A percentile compares a stretch with the other conserved stretches of the same genome.
These are phyloP conservation scores for Erythrobasidium hasegawianum DNA, from an alignment of 1,284 basidiomycete species.

Conservation along the genomic window DNA sequence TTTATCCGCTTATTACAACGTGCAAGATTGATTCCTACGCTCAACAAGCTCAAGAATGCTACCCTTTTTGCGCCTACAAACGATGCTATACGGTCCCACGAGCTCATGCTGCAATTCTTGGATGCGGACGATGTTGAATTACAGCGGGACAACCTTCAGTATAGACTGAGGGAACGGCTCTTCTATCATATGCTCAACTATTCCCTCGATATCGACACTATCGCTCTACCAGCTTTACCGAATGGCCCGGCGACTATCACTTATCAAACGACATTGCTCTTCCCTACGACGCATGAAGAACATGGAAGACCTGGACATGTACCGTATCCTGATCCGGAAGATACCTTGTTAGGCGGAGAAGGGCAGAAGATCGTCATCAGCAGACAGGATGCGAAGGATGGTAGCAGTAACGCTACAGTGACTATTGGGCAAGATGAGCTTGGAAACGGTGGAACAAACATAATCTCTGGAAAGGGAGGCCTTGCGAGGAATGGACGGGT, in stretches of 20 bases:
- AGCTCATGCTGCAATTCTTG: too few relatives aligned
- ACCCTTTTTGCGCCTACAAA: constrained; percentile 96
- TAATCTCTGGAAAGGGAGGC: constrained; percentile 35
- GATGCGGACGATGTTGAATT: too few relatives aligned
- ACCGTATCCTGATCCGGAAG: constrained; percentile 44
- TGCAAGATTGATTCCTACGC: constrained; percentile 81
- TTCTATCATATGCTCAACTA: constrained; percentile 94
- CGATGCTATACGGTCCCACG: constrained; percentile 62
- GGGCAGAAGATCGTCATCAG: constrained; percentile 73
- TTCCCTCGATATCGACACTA: constrained; percentile 51
- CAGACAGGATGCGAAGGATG: constrained; percentile 47
- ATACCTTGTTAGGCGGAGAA: constrained; percentile 71
- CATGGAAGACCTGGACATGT: constrained; percentile 46
- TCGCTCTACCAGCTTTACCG: not conserved
- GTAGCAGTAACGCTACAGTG: constrained; percentile 23
- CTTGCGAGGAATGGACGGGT: constrained; percentile 71
- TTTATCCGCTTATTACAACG: constrained; percentile 77
- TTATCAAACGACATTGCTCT: constrained; percentile 63
- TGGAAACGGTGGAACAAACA: constrained; percentile 43
- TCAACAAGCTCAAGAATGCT: constrained; percentile 71
- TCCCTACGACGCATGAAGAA: constrained; percentile 54
- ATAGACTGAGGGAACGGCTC: constrained; percentile 78
- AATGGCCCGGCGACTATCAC: constrained; percentile 42
- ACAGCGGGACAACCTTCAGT: constrained; percentile 71
- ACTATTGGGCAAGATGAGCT: constrained; percentile 43